Evolutionary conservation across 495 filamentous ascomycete genomes (phyloP), one percentile per base, ranked within the genome.

Genomic region (Amniculicola lignicola): DNA sequence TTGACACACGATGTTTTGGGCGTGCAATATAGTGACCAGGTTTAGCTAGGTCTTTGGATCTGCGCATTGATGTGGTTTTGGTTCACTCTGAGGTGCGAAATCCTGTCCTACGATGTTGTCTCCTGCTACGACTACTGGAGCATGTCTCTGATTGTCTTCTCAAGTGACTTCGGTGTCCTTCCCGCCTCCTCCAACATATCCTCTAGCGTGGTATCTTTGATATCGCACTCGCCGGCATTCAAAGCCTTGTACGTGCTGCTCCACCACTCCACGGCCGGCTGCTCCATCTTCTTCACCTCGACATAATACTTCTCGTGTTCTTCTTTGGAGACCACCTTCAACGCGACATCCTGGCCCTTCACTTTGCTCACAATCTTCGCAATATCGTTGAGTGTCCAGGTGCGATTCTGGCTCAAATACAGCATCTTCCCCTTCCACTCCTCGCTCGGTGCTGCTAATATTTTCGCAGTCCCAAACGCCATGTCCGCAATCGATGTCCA

Each of bases 401-500:
- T 65, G 6, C 23, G 37, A 14, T 23, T 43, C 39, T 69, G 70
- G 0, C 70, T 64, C 7, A 77, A 59, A 47, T 75, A 76, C 10
- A 72, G 56, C 19, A 65, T 73, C 54, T 58, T 67, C 11, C 70
- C 70, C 2, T 16, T 62, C 48, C 66, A 72, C 50, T 67, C 65
- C n/a, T 55, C 64, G 7, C 35, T 42, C 2, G 46, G 39, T 24
- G 49, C 67, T 16, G 58, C 43, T 5, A 77, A 43, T 16, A 76
- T 52, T 14, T 70, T 40, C 43, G 74, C 72, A 46, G 39, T 76
- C 23, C 61, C 73, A 12, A 76, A 33, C 0, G 71, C 76, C 29
- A 79, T 51, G 51, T 77, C 76, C 22, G 38, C 28, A 43, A 79
- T 79, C 15, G 57, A 53, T 14, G 75, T 76, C 75, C 75, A 79